phyloP scores from a whole-genome alignment of 2,329 filamentous ascomycete genomes.

The Grosmannia huntii region DNA sequence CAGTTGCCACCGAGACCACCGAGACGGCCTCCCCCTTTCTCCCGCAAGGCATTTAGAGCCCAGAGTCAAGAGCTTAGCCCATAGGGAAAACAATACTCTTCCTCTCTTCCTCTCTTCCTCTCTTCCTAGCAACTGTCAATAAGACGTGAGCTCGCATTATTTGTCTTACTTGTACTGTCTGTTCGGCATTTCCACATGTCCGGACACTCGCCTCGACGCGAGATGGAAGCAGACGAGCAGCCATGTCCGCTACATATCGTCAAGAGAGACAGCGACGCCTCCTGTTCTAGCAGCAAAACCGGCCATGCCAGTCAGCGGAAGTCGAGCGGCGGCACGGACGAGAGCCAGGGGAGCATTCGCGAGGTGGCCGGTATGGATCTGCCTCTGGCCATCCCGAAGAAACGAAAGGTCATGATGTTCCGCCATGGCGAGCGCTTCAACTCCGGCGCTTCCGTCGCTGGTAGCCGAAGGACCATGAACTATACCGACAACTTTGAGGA shows the following conservation, averaged over 20 bases:
- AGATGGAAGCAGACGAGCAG: constrained; percentile 1
- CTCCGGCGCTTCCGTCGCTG: not conserved
- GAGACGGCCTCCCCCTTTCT: not conserved
- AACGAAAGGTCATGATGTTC: constrained; percentile 10
- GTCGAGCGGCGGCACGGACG: constrained; percentile 15
- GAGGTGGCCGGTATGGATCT: constrained; percentile 14
- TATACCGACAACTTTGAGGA: constrained; percentile 6
- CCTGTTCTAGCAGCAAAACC: not conserved
- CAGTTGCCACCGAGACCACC: not conserved
- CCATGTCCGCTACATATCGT: constrained; percentile 12
- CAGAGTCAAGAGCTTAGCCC: not conserved
- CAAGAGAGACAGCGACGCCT: constrained; percentile 5
- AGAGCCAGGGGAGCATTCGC: constrained; percentile 15
- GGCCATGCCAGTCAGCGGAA: not conserved
- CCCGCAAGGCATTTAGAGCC: not conserved
- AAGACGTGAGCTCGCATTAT: not conserved
- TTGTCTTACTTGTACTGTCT: not conserved
- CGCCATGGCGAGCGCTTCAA: constrained; percentile 6
- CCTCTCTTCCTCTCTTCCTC: not conserved
- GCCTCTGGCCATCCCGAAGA: constrained; percentile 24
- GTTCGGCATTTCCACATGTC: not conserved
- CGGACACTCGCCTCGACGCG: not conserved
- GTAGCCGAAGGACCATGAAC: constrained; percentile 2
- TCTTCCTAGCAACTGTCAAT: not conserved
- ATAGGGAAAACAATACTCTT: not conserved